Evolutionary conservation across 345 rosid genomes (phyloP).

Genomic region (Eucalyptus guilfoylei): DNA sequence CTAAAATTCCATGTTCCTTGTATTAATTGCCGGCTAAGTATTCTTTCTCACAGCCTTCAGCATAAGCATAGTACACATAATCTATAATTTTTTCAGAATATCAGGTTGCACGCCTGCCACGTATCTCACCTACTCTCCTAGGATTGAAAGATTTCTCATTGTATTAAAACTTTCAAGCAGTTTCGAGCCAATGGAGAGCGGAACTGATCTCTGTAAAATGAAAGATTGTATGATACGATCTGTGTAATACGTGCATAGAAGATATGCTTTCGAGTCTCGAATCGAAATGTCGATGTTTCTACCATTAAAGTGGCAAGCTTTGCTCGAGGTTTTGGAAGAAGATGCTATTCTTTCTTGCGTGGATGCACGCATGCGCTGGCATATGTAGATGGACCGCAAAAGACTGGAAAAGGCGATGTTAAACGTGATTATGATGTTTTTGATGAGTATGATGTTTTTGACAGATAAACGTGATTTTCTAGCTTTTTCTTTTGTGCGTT

Average conservation of each 20-base stretch:
- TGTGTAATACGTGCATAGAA: background rate
- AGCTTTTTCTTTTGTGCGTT: background rate
- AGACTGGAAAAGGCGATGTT: background rate
- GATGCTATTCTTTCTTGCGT: background rate
- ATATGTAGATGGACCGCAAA: background rate
- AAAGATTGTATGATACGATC: background rate
- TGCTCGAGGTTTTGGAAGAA: background rate
- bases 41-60: background rate
- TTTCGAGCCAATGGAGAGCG: background rate
- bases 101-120: background rate
- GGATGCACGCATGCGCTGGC: background rate
- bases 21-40: background rate
- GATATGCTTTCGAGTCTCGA: background rate
- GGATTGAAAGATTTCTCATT: background rate
- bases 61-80: background rate
- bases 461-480: background rate
- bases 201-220: background rate
- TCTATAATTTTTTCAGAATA: background rate
- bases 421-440: background rate
- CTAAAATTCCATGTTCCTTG: background rate
- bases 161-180: background rate
- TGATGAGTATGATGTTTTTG: no score
- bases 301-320: background rate
- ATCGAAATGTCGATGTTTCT: background rate
- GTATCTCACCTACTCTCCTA: background rate